These are phyloP conservation scores for Pichia sp. DNA, from an alignment of 1,139 yeast genomes.

Conservation along the genomic window DNA sequence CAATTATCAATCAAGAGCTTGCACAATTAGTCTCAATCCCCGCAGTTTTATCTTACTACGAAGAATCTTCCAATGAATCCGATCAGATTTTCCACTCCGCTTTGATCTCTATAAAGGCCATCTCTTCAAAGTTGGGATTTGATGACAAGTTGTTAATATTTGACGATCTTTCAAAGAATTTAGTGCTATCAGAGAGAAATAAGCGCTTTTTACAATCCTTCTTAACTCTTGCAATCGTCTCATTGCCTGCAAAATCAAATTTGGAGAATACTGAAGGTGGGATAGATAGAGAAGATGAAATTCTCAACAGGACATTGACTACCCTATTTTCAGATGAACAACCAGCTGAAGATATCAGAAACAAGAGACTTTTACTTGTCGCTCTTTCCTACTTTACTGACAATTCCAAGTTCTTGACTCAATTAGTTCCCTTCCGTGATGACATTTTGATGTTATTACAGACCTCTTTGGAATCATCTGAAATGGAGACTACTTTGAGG, in stretches of 20 bases:
- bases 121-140: conserved; percentile 5
- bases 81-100: conserved; percentile 13
- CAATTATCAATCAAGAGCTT: conserved; percentile 66
- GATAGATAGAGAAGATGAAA: conserved; percentile 26
- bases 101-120: conserved; percentile 12
- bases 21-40: conserved; percentile 28
- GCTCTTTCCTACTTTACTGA: conserved; percentile 14
- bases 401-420: conserved; percentile 14
- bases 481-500: conserved; percentile 60
- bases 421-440: conserved; percentile 50
- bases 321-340: conserved; percentile 9
- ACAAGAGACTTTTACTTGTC: conserved; percentile 10
- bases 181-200: conserved; percentile 43
- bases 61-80: conserved; percentile 9
- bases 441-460: conserved; percentile 57
- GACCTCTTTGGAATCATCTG: conserved; percentile 59
- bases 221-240: conserved; percentile 50
- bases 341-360: conserved; percentile 9
- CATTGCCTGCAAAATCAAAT: conserved; percentile 23
- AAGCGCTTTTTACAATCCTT: conserved; percentile 50
- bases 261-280: conserved; percentile 18
- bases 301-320: conserved; percentile 35
- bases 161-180: conserved; percentile 49
- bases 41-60: conserved; percentile 32
- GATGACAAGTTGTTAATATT: conserved; percentile 31